Base-by-base conservation (phyloP, 495 filamentous ascomycete species). In the Tuber melanosporum region DNA sequence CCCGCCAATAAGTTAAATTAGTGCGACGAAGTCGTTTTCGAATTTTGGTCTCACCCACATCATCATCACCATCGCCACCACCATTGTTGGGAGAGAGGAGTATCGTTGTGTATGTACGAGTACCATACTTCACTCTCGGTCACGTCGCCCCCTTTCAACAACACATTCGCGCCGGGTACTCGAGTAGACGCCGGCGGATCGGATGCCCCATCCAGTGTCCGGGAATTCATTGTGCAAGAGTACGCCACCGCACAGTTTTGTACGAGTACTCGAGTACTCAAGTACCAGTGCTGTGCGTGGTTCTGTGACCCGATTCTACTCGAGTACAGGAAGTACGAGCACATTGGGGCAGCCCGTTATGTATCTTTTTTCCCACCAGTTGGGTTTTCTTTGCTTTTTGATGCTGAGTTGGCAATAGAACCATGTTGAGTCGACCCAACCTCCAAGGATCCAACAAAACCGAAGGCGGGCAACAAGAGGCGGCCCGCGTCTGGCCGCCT, bases 401-500 rank as follows among this genome's bases (percentile, higher is more conserved):
- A 66, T 66, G 57, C 57, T 66, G 57, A 66, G 57, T 15, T 66
- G 57, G 57, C 57, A 66, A 36, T 7, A 66, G 57, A 66, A 36
- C 57, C 26, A 14, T 17, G 57, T 66, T 66, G 57, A 66, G 57
- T 66, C 26, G 12, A 17, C 57, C 57, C 57, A 66, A 14, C 57
- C 57, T 66, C n/a, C 57, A 66, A 66, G 26, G 57, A 66, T 66
- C 57, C 57, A 66, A 66, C 57, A 36, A 36, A 66, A 66, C 14
- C 36, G 57, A 66, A 36, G 32, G 57, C 57, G 57, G 57, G 57
- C 57, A 66, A 36, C 57, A 15, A 17, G 57, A 66, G 57, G 57
- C 57, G 57, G 57, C 57, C 57, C 57, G 57, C 57, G 57, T 66
- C 57, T 66, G 57, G 57, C 57, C 57, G 57, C 57, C 57, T 66